Evolutionary conservation across 108 stramenopile genomes (phyloP).

Genomic region (Nitzschia inconspicua): DNA sequence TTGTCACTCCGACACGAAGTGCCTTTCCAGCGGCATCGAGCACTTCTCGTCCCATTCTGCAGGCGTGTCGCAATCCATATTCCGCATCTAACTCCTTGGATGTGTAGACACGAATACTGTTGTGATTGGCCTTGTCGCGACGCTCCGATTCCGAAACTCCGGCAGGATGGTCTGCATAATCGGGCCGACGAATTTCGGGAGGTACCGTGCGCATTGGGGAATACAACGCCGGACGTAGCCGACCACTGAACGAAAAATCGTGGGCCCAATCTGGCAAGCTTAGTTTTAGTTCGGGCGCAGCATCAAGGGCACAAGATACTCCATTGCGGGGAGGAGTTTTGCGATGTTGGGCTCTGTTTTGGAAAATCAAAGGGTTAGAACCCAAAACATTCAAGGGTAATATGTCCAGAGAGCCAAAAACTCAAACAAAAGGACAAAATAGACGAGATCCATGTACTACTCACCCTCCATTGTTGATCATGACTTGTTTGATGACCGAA

Average conservation of each 20-base stretch:
- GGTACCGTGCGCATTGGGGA: constrained; percentile 64
- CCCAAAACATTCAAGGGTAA: background rate
- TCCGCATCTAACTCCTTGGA: constrained; percentile 85
- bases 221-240: constrained; percentile 64
- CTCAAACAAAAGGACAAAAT: too few relatives aligned
- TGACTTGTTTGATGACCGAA: constrained; percentile 64
- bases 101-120: constrained; percentile 74
- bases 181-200: constrained; percentile 62
- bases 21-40: constrained; percentile 91
- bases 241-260: constrained; percentile 62
- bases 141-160: constrained; percentile 71
- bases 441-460: too few relatives aligned
- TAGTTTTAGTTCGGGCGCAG: constrained; percentile 44
- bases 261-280: constrained; percentile 67
- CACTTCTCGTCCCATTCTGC: constrained; percentile 93
- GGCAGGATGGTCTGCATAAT: constrained; percentile 76
- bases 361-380: background rate
- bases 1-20: constrained; percentile 89
- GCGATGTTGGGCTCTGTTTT: too few relatives aligned
- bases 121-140: constrained; percentile 62
- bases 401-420: too few relatives aligned
- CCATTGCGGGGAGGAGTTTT: constrained; percentile 59
- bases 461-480: constrained; percentile 30
- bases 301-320: constrained; percentile 53
- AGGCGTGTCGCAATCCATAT: constrained; percentile 83